Evolutionary conservation across 371 early-diverging fungal species (phyloP).

Genomic region (Coemansia sp.): DNA sequence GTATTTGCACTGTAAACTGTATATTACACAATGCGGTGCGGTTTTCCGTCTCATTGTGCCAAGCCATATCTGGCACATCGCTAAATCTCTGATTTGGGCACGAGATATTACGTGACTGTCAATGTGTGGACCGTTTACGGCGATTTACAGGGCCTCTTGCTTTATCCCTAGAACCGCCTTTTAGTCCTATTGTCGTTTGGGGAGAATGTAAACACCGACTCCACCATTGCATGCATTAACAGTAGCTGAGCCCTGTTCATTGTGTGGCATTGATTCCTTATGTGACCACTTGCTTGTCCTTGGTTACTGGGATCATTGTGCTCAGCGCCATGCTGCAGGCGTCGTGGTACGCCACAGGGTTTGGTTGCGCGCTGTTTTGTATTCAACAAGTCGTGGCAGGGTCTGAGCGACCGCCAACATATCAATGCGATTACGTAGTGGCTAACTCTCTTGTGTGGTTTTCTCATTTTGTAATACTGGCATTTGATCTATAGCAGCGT

Average conservation of each 20-base stretch:
- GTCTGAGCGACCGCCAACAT: slow-evolving; percentile 12
- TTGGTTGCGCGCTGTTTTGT: too few relatives aligned
- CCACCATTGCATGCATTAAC: background rate
- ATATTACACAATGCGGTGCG: background rate
- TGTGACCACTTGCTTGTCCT: too few relatives aligned
- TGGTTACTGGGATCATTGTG: too few relatives aligned
- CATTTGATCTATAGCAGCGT: slow-evolving; percentile 3
- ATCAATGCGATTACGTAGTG: background rate
- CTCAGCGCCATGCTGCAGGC: too few relatives aligned
- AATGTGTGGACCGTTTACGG: background rate
- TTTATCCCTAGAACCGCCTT: background rate
- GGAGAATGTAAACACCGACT: background rate
- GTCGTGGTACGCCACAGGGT: too few relatives aligned
- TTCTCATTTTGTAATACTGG: background rate
- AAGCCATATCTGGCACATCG: background rate
- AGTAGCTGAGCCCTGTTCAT: background rate
- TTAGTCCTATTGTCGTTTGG: background rate
- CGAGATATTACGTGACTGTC: background rate
- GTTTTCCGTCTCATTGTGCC: background rate
- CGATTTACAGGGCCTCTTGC: background rate
- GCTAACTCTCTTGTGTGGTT: background rate
- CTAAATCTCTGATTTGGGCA: background rate
- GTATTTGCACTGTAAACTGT: background rate
- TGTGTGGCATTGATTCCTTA: background rate
- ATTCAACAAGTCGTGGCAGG: too few relatives aligned